These are phyloP conservation scores for Nannochloris sp. DNA, from an alignment of 139 green algal genomes.

Conservation along the genomic window DNA sequence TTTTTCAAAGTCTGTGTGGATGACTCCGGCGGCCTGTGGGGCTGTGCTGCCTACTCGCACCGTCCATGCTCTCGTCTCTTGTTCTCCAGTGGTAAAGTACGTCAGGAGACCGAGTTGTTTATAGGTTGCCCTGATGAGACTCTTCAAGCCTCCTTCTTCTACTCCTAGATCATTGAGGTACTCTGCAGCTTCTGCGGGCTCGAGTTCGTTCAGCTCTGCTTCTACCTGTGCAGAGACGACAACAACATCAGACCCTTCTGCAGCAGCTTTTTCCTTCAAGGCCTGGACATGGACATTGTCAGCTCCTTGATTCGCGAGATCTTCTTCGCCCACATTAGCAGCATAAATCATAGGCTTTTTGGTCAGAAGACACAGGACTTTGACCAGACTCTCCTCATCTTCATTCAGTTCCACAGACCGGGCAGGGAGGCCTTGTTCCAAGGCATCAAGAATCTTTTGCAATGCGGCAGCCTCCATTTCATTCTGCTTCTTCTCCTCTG, in stretches of 20 bases:
- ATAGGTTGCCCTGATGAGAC: conserved; percentile 65
- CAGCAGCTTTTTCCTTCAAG: conserved; percentile 46
- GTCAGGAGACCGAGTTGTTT: conserved; percentile 82
- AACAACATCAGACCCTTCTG: conserved; percentile 65
- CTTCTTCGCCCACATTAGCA: conserved; percentile 86
- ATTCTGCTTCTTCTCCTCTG: conserved; percentile 54
- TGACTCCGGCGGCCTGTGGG: conserved; percentile 84
- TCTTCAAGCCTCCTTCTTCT: conserved; percentile 65
- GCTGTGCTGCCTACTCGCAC: conserved; percentile 74
- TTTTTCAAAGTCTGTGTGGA: conserved; percentile 91
- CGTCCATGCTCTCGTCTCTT: conserved; percentile 92
- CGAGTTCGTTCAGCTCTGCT: conserved; percentile 85
- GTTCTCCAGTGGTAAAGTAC: conserved; percentile 96
- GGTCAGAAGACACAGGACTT: conserved; percentile 69
- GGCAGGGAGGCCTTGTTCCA: conserved; percentile 66
- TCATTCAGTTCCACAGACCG: conserved; percentile 58
- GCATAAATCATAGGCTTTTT: conserved; percentile 82
- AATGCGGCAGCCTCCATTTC: conserved; percentile 68
- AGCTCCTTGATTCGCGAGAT: conserved; percentile 65
- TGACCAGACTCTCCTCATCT: conserved; percentile 60
- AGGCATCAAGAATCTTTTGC: conserved; percentile 28
- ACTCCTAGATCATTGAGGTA: conserved; percentile 82
- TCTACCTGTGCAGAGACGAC: conserved; percentile 80
- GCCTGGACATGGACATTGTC: conserved; percentile 77
- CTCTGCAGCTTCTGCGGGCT: conserved; percentile 71